Evolutionary conservation across 371 early-diverging fungal species (phyloP).

Genomic region (Mortierella polycephala): DNA sequence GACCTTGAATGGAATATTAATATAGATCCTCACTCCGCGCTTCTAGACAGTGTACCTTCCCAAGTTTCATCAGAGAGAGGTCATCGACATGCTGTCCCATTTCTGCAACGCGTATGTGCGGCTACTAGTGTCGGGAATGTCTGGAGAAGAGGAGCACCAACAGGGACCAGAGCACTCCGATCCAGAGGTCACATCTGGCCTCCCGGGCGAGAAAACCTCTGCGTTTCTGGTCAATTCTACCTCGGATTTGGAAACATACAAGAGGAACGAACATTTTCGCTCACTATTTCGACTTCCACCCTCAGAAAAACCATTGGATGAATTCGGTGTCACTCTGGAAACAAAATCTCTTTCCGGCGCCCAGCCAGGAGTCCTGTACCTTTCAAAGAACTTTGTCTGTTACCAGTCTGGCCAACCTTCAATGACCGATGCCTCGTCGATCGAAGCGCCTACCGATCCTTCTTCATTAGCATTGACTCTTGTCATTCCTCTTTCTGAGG

Average conservation of each 20-base stretch:
- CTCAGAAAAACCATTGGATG: slow-evolving; percentile 18
- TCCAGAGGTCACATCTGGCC: not conserved
- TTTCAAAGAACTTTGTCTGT: slow-evolving; percentile 41
- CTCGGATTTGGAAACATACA: slow-evolving; percentile 17
- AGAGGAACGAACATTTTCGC: slow-evolving; percentile 13
- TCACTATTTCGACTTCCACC: slow-evolving; percentile 32
- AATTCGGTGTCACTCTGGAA: slow-evolving; percentile 23
- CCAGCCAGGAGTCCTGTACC: slow-evolving; percentile 22
- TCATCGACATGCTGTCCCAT: slow-evolving; percentile 40
- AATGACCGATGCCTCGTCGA: not conserved
- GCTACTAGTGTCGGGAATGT: slow-evolving; percentile 18
- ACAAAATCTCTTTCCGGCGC: slow-evolving; percentile 23
- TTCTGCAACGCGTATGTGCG: slow-evolving; percentile 48
- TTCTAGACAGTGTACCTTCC: slow-evolving; percentile 35
- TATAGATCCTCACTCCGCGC: too few relatives aligned
- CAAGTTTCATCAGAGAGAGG: slow-evolving; percentile 37
- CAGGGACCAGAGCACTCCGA: not conserved
- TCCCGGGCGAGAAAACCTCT: not conserved
- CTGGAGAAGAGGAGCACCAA: slow-evolving; percentile 1
- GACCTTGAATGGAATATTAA: too few relatives aligned
- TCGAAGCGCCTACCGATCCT: not conserved
- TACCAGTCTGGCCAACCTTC: slow-evolving; percentile 22
- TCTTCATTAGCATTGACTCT: slow-evolving; percentile 13
- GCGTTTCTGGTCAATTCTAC: slow-evolving; percentile 30
- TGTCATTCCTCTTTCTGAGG: slow-evolving; percentile 37